These are phyloP conservation scores for Pestalotiopsis sp. DNA, from an alignment of 2,329 filamentous ascomycete species.

Conservation along the genomic window DNA sequence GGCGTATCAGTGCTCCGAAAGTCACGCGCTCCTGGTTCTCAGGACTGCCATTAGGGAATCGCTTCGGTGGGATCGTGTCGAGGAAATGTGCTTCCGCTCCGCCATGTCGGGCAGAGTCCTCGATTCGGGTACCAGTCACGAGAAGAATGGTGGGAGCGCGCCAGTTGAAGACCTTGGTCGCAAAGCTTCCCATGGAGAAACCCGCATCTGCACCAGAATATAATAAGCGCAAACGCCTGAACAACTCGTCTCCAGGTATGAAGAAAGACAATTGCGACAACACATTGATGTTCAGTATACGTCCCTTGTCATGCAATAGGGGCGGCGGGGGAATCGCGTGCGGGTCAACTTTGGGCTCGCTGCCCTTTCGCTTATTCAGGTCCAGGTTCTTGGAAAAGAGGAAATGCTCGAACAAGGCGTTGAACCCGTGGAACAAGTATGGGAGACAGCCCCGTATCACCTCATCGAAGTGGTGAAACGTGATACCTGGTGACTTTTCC, in stretches of 20 bases:
- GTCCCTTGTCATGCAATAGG: slow-evolving; percentile 50
- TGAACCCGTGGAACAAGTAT: slow-evolving; percentile 67
- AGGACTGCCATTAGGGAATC: slow-evolving; percentile 51
- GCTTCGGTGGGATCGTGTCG: slow-evolving; percentile 62
- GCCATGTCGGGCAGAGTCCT: slow-evolving; percentile 41
- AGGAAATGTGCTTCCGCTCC: slow-evolving; percentile 58
- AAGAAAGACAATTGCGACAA: slow-evolving; percentile 75
- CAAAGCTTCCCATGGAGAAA: slow-evolving; percentile 77
- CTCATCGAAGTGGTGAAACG: slow-evolving; percentile 59
- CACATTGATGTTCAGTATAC: slow-evolving; percentile 64
- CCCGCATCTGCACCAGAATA: slow-evolving; percentile 72
- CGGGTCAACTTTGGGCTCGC: slow-evolving; percentile 15
- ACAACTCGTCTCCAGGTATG: slow-evolving; percentile 63
- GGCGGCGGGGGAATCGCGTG: slow-evolving; percentile 32
- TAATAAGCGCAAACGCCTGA: slow-evolving; percentile 63
- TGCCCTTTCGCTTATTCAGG: slow-evolving; percentile 54
- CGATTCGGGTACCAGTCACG: slow-evolving; percentile 64
- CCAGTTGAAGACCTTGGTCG: slow-evolving; percentile 77
- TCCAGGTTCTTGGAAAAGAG: slow-evolving; percentile 73
- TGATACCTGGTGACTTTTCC: slow-evolving; percentile 64
- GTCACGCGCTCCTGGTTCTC: slow-evolving; percentile 52
- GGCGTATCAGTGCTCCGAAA: slow-evolving; percentile 66
- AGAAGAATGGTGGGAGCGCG: slow-evolving; percentile 71
- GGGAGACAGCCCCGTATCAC: slow-evolving; percentile 62
- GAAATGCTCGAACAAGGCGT: slow-evolving; percentile 72